Base-by-base conservation (phyloP, 257 asterid species). In the Paulownia fortunei region DNA sequence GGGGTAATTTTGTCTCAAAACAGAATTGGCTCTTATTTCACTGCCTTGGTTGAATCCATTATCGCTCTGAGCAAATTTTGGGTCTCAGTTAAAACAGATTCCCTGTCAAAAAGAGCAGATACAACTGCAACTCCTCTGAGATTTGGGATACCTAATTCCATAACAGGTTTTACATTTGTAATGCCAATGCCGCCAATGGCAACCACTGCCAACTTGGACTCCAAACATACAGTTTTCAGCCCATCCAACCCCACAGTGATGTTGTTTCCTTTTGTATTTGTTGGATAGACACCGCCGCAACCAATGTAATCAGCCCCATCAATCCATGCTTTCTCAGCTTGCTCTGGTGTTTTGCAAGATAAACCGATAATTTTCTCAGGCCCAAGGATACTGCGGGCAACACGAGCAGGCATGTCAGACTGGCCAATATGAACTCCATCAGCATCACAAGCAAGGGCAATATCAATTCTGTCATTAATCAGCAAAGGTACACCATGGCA, bases 221-320 rank as follows among this genome's bases (percentile, higher is more conserved):
- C 80, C 76, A 82, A 30, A 67, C 98, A 86, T 7, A 91, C 96
- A 0, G 79, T 78, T 85, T 80, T 91, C 47, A 95, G 84, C 68
- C 99, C 98, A 3, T 90, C 96, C 82, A 95, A 66, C 16, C 98
- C 97, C 24, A 93, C 81, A 0, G 91, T 86, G 66, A 64, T 52
- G 39, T 92, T 93, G 82, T 91, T 90, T 61, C 84, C 98, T 74
- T 95, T 93, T 8, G 99, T 95, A 75, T 83, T 93, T 19, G 99
- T 95, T 2, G 99, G 96, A 66, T 67, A 95, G 44, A 95, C 95
- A 5, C 99, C 97, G 0, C 99, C 99, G 72, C 92, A 89, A 34
- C 99, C 99, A 5, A 95, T 88, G 89, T 95, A 95, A 78, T 95
- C 97, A 3, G 99, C 99, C 34, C 99, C 98, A 70, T 86, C 97